Percentiles rank a stretch among this genome's conserved stretches.
Evolutionary conservation across 2,329 filamentous ascomycete genomes (phyloP).

Genomic region (Penicillium sclerotiorum): DNA sequence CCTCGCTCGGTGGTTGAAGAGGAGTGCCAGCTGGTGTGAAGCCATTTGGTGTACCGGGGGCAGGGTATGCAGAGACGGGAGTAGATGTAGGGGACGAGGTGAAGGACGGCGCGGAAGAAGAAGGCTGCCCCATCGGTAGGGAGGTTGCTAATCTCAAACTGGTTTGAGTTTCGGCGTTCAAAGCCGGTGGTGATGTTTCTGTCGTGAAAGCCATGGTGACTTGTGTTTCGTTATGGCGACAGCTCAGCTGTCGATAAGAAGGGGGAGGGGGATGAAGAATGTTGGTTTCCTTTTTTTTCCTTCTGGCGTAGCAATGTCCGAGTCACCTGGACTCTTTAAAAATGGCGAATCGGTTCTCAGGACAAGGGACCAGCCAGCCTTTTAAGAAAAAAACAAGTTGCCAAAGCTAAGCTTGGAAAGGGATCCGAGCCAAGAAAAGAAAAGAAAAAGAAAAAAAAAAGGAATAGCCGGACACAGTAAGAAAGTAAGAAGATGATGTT

Average conservation of each 20-base stretch:
- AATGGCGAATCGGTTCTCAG: constrained; percentile 37
- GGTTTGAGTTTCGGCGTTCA: constrained; percentile 40
- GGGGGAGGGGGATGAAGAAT: constrained; percentile 15
- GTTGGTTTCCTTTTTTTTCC: constrained; percentile 11
- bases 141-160: constrained; percentile 38
- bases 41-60: constrained; percentile 32
- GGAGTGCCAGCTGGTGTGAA: constrained; percentile 41
- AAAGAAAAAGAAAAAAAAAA: constrained; percentile 25
- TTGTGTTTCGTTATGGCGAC: constrained; percentile 31
- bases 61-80: constrained; percentile 32
- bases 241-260: constrained; percentile 32
- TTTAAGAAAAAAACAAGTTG: constrained; percentile 33
- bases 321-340: constrained; percentile 45
- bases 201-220: constrained; percentile 43
- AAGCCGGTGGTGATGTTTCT: constrained; percentile 36
- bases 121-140: constrained; percentile 30
- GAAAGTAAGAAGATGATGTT: constrained; percentile 29
- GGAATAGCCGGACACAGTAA: constrained; percentile 34
- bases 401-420: constrained; percentile 29
- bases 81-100: constrained; percentile 34
- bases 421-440: constrained; percentile 36
- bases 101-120: constrained; percentile 32
- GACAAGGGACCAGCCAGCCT: constrained; percentile 30
- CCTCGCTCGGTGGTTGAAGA: constrained; percentile 37
- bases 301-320: constrained; percentile 33